phyloP scores from a whole-genome alignment of 2,329 filamentous ascomycete genomes.

The Pseudogymnoascus verrucosus region DNA sequence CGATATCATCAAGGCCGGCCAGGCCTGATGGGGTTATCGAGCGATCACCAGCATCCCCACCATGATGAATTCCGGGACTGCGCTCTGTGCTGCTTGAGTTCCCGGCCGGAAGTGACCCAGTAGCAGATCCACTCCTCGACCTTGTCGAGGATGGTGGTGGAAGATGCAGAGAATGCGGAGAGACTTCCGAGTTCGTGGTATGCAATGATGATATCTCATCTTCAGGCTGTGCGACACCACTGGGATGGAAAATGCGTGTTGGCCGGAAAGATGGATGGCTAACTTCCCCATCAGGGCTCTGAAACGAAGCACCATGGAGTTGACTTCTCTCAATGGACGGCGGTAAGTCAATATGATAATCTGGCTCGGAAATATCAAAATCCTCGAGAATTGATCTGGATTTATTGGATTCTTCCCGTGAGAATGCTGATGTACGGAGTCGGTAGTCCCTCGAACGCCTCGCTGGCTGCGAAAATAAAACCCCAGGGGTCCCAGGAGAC shows the following conservation, averaged over 20 bases:
- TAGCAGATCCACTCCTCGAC: constrained; percentile 18
- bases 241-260: background rate
- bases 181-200: background rate
- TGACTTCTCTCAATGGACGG: background rate
- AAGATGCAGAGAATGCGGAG: constrained; percentile 10
- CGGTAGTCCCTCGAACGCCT: constrained; percentile 23
- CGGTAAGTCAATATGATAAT: background rate
- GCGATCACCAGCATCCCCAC: background rate
- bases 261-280: background rate
- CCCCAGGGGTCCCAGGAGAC: constrained; percentile 22
- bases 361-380: background rate
- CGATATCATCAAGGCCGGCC: background rate
- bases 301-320: background rate
- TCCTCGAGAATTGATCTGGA: constrained; percentile 24
- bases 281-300: background rate
- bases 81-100: background rate
- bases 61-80: background rate
- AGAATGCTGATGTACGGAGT: constrained; percentile 30
- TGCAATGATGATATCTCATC: background rate
- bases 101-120: constrained; percentile 16
- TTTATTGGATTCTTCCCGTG: constrained; percentile 27
- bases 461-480: constrained; percentile 26
- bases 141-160: constrained; percentile 26
- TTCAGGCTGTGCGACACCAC: background rate
- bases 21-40: background rate